Percentiles rank a stretch among this genome's conserved stretches.
phyloP scores from a whole-genome alignment of 345 rosid species.

The Psidium guajava region DNA sequence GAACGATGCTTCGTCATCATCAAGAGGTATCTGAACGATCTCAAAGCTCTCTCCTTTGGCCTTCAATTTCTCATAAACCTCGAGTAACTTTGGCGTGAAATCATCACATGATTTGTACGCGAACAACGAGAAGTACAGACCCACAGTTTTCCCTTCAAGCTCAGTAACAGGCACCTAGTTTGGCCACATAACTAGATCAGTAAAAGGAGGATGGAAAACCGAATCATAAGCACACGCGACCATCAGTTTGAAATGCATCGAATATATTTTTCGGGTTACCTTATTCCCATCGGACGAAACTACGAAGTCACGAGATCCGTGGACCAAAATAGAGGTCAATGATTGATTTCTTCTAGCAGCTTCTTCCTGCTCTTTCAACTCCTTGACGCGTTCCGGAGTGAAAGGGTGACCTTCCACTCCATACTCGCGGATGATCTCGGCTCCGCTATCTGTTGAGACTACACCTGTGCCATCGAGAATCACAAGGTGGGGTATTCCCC shows the following conservation, averaged over 20 bases:
- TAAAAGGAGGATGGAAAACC: background rate
- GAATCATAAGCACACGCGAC: background rate
- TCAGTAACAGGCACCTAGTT: slow-evolving; percentile 6
- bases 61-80: slow-evolving; percentile 5
- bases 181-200: background rate
- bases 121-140: slow-evolving; percentile 9
- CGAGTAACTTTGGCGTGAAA: background rate
- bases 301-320: slow-evolving; percentile 41
- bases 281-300: slow-evolving; percentile 35
- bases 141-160: slow-evolving; percentile 10
- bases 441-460: slow-evolving; percentile 35
- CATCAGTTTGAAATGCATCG: background rate
- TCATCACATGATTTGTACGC: background rate
- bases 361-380: slow-evolving; percentile 53
- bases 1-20: background rate
- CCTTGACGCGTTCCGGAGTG: slow-evolving; percentile 42
- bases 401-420: slow-evolving; percentile 67
- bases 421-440: slow-evolving; percentile 37
- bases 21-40: slow-evolving; percentile 10
- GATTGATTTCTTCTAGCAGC: slow-evolving; percentile 49
- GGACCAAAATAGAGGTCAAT: slow-evolving; percentile 41
- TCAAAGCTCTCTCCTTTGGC: slow-evolving; percentile 5
- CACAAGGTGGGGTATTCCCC: slow-evolving; percentile 65
- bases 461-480: slow-evolving; percentile 54
- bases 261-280: slow-evolving; percentile 16